These are phyloP conservation scores for Orbilia javanica DNA, from an alignment of 2,329 filamentous ascomycete genomes.

Conservation along the genomic window DNA sequence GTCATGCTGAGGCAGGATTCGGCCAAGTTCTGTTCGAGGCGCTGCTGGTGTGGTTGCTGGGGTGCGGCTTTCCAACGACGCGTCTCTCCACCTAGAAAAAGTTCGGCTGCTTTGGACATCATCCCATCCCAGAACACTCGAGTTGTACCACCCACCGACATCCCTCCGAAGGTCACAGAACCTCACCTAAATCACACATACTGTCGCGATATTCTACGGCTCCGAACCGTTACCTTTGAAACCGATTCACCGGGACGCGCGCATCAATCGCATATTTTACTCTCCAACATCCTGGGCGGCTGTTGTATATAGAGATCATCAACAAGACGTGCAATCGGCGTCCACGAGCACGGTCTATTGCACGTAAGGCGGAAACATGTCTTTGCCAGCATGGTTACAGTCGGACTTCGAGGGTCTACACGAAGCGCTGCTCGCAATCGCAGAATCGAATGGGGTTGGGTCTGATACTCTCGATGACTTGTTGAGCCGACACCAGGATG, in stretches of 20 bases:
- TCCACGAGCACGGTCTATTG: constrained; percentile 20
- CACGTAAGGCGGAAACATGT: constrained; percentile 36
- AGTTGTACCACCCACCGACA: constrained; percentile 38
- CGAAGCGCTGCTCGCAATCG: constrained; percentile 82
- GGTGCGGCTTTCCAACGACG: constrained; percentile 51
- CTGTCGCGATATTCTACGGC: constrained; percentile 23
- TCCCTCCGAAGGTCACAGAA: constrained; percentile 13
- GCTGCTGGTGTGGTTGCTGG: constrained; percentile 31
- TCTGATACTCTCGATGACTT: constrained; percentile 48
- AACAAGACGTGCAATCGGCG: constrained; percentile 51
- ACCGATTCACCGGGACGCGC: constrained; percentile 27
- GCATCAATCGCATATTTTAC: constrained; percentile 33
- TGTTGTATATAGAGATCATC: constrained; percentile 28
- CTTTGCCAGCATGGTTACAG: constrained; percentile 52
- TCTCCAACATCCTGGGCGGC: background rate
- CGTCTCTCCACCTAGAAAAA: constrained; percentile 55
- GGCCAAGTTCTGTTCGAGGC: constrained; percentile 3
- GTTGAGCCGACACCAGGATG: constrained; percentile 47
- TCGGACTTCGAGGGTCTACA: constrained; percentile 82
- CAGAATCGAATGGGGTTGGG: constrained; percentile 71
- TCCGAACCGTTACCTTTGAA: constrained; percentile 6
- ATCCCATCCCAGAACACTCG: constrained; percentile 30
- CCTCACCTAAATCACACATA: constrained; percentile 13
- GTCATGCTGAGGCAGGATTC: constrained; percentile 12
- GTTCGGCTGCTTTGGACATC: constrained; percentile 52